Evolutionary conservation across 352 stramenopile species (phyloP).

Genomic region (Pythium phragmiticola): DNA sequence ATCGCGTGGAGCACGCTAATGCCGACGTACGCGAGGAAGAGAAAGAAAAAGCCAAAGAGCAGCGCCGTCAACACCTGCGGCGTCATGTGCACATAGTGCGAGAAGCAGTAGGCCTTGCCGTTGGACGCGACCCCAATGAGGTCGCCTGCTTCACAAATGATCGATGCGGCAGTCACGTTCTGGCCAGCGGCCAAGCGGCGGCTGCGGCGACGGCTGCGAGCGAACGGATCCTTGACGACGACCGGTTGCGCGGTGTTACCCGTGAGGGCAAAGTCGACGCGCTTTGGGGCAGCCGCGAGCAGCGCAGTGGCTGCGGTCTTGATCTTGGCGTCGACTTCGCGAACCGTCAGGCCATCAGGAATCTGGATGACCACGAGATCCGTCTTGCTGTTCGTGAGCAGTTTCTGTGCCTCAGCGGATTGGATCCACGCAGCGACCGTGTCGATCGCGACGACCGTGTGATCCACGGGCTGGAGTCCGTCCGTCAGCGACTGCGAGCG

Average conservation of each 20-base stretch:
- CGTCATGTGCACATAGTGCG: conserved; percentile 83
- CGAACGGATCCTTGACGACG: conserved; percentile 26
- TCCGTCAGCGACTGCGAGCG: conserved; percentile 39
- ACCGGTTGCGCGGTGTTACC: conserved; percentile 41
- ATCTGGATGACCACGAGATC: conserved; percentile 70
- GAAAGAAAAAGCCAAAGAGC: conserved; percentile 76
- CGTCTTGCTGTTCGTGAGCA: conserved; percentile 54
- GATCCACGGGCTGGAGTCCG: conserved; percentile 17
- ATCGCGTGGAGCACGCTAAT: conserved; percentile 69
- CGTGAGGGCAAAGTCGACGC: conserved; percentile 66
- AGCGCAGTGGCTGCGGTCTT: conserved; percentile 38
- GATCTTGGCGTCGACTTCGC: conserved; percentile 48
- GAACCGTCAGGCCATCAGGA: conserved; percentile 24
- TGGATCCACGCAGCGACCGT: conserved; percentile 21
- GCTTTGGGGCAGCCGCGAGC: conserved; percentile 29
- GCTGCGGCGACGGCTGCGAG: conserved; percentile 22
- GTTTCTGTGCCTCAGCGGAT: conserved; percentile 24
- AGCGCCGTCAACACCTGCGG: conserved; percentile 72
- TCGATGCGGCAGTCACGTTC: conserved; percentile 26
- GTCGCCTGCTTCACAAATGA: conserved; percentile 65
- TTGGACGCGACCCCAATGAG: conserved; percentile 42
- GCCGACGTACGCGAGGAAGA: conserved; percentile 76
- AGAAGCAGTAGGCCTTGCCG: conserved; percentile 82
- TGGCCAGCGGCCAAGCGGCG: conserved; percentile 32
- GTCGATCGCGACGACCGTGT: conserved; percentile 26